These are phyloP conservation scores for Thraustochytrium sp. DNA, from an alignment of 352 stramenopile genomes.

Conservation along the genomic window DNA sequence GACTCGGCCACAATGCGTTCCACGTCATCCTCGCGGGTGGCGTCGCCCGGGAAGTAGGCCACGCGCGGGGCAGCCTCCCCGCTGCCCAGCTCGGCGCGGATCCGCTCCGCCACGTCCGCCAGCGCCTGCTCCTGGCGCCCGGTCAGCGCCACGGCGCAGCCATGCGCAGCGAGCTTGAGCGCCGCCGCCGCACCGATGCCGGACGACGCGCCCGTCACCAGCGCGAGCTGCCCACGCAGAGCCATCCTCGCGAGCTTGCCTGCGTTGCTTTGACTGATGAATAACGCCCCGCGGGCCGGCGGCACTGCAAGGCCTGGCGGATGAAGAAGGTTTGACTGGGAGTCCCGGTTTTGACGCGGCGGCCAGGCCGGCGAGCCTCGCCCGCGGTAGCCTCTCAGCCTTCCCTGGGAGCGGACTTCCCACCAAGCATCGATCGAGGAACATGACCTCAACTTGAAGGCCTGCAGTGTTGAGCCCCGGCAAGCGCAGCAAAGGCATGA, in stretches of 20 bases:
- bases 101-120: slow-evolving; percentile 45
- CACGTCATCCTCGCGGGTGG: slow-evolving; percentile 48
- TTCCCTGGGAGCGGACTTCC: too few species aligned
- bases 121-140: slow-evolving; percentile 51
- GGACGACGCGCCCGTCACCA: slow-evolving; percentile 57
- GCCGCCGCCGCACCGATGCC: slow-evolving; percentile 55
- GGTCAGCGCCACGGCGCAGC: slow-evolving; percentile 51
- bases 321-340: neutral
- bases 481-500: too few species aligned
- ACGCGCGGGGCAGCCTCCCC: neutral
- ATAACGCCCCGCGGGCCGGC: neutral
- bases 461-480: too few species aligned
- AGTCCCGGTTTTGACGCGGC: too few species aligned
- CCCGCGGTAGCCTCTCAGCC: too few species aligned
- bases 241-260: neutral
- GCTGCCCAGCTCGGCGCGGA: slow-evolving; percentile 21
- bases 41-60: slow-evolving; percentile 49
- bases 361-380: too few species aligned
- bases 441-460: too few species aligned
- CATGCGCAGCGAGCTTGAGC: slow-evolving; percentile 49
- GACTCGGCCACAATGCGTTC: slow-evolving; percentile 48
- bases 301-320: neutral
- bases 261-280: neutral
- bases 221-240: neutral
- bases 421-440: too few species aligned